Evolutionary conservation across 2,329 filamentous ascomycete species (phyloP).

Genomic region (Remersonia thermophila): DNA sequence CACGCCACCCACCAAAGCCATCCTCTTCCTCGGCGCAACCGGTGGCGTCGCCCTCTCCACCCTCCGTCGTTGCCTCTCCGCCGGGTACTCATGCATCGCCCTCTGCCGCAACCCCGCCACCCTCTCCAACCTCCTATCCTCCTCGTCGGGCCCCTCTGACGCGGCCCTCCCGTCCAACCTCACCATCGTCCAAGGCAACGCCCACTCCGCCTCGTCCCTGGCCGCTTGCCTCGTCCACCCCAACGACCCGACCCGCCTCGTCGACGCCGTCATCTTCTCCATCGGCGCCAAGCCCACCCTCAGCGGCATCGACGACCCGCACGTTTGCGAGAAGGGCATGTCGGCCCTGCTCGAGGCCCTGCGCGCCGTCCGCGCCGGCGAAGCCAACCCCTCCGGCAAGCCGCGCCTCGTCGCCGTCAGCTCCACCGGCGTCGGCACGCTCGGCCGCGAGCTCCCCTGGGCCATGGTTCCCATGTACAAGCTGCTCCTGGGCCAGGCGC

Average conservation of each 20-base stretch:
- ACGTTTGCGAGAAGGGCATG: constrained; percentile 36
- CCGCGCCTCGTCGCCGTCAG: constrained; percentile 29
- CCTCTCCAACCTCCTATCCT: constrained; percentile 21
- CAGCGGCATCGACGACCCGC: constrained; percentile 30
- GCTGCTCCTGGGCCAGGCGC: constrained; percentile 25
- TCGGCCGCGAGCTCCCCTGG: constrained; percentile 29
- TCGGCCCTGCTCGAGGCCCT: constrained; percentile 30
- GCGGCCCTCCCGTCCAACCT: constrained; percentile 25
- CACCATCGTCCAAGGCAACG: constrained; percentile 34
- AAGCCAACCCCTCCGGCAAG: constrained; percentile 12
- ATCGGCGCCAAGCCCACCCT: constrained; percentile 30
- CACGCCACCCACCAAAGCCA: constrained; percentile 22
- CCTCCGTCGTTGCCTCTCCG: constrained; percentile 32
- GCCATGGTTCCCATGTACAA: constrained; percentile 30
- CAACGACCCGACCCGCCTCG: constrained; percentile 21
- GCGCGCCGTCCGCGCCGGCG: constrained; percentile 17
- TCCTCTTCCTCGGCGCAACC: constrained; percentile 43
- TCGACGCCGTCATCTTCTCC: constrained; percentile 35
- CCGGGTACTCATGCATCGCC: constrained; percentile 34
- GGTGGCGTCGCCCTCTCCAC: constrained; percentile 36
- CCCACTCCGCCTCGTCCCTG: constrained; percentile 30
- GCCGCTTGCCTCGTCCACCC: constrained; percentile 24
- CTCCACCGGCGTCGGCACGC: constrained; percentile 30
- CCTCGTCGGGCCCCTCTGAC: neutral
- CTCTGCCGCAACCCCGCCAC: constrained; percentile 39